These are phyloP conservation scores for Aspergillus glaucus DNA, from an alignment of 2,329 filamentous ascomycete species.

Conservation along the genomic window DNA sequence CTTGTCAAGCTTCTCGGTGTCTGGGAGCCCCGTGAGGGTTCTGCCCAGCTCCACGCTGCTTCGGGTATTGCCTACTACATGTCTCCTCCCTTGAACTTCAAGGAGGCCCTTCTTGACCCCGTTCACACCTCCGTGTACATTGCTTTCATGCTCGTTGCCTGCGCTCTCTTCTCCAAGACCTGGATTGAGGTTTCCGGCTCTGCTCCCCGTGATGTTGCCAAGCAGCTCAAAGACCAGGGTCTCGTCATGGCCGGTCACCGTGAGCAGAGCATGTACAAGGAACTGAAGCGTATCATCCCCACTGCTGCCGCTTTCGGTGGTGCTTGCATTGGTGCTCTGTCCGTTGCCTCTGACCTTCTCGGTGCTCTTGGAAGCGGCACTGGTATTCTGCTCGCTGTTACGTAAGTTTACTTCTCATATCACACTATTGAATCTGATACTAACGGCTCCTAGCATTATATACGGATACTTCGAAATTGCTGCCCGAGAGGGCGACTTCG, in stretches of 20 bases:
- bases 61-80: slow-evolving; percentile 99
- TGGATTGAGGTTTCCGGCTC: slow-evolving; percentile 99
- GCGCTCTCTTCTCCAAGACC: slow-evolving; percentile 98
- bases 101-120: slow-evolving; percentile 90
- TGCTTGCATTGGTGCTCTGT: slow-evolving; percentile 96
- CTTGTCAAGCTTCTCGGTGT: slow-evolving; percentile 95
- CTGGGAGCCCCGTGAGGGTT: slow-evolving; percentile 93
- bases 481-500: slow-evolving; percentile 94
- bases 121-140: slow-evolving; percentile 96
- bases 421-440: slow-evolving; percentile 2
- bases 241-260: slow-evolving; percentile 99
- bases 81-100: slow-evolving; percentile 96
- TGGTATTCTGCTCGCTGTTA: slow-evolving; percentile 95
- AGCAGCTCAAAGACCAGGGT: slow-evolving; percentile 99
- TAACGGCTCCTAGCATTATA: slow-evolving; percentile 66
- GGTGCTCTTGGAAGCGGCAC: slow-evolving; percentile 94
- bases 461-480: slow-evolving; percentile 99
- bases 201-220: slow-evolving; percentile 94
- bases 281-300: slow-evolving; percentile 98
- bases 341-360: slow-evolving; percentile 89
- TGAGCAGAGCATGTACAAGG: slow-evolving; percentile 99
- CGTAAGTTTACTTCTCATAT: slow-evolving; percentile 57
- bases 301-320: slow-evolving; percentile 97
- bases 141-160: slow-evolving; percentile 94
- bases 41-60: slow-evolving; percentile 86